A percentile compares a stretch with the other conserved stretches of the same genome.
Evolutionary conservation across 345 rosid species (phyloP).

Genomic region (Nephelium lappaceum): DNA sequence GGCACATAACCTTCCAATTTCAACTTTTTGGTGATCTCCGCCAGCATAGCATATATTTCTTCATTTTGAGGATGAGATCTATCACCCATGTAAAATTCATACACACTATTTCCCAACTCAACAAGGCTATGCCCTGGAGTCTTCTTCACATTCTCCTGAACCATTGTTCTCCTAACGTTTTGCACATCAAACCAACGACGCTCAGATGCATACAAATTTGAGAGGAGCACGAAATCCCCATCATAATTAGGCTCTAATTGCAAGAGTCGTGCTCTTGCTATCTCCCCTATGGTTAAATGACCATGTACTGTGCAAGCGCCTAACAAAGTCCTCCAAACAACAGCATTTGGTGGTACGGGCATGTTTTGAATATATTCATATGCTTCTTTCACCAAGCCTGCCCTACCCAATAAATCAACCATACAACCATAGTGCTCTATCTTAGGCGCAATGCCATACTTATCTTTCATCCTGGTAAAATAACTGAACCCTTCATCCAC

Average conservation of each 20-base stretch:
- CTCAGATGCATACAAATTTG: slow-evolving; percentile 80
- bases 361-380: slow-evolving; percentile 51
- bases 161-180: slow-evolving; percentile 64
- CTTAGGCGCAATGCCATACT: slow-evolving; percentile 63
- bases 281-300: slow-evolving; percentile 59
- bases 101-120: slow-evolving; percentile 67
- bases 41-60: slow-evolving; percentile 54
- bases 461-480: slow-evolving; percentile 64
- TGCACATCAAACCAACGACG: slow-evolving; percentile 76
- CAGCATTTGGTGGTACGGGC: slow-evolving; percentile 71
- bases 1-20: slow-evolving; percentile 68
- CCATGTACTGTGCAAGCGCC: slow-evolving; percentile 75
- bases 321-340: slow-evolving; percentile 80
- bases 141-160: slow-evolving; percentile 61
- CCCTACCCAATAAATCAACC: slow-evolving; percentile 86
- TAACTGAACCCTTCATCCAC: slow-evolving; percentile 70
- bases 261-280: slow-evolving; percentile 50
- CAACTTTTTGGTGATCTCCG: slow-evolving; percentile 57
- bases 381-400: slow-evolving; percentile 73
- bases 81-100: slow-evolving; percentile 74
- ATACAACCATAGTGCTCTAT: slow-evolving; percentile 89
- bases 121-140: slow-evolving; percentile 72
- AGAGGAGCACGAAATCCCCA: slow-evolving; percentile 81
- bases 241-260: slow-evolving; percentile 71
- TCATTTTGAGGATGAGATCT: slow-evolving; percentile 61